Percentiles rank a stretch among this genome's conserved stretches.
phyloP scores from a whole-genome alignment of 1,139 yeast species.

The Ashbya aceris region DNA sequence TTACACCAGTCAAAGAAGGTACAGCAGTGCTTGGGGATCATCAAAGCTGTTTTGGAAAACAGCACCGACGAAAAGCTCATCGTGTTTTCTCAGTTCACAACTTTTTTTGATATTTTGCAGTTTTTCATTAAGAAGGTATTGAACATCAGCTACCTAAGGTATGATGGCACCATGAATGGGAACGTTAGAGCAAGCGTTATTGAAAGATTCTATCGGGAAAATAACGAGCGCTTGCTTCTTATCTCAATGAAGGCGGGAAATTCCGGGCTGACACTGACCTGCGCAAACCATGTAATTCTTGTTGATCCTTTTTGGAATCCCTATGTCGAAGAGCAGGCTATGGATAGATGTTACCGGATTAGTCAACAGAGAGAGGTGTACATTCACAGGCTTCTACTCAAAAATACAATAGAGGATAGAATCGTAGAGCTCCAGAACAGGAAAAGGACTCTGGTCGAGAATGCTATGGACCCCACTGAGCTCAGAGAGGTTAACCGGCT shows the following conservation, averaged over 20 bases:
- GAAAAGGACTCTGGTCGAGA: conserved; percentile 66
- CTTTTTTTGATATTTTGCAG: conserved; percentile 62
- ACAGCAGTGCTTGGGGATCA: conserved; percentile 38
- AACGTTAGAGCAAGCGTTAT: conserved; percentile 55
- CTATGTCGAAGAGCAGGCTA: conserved; percentile 90
- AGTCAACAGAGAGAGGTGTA: conserved; percentile 73
- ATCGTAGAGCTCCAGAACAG: conserved; percentile 65
- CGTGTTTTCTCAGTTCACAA: conserved; percentile 78
- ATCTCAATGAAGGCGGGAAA: conserved; percentile 86
- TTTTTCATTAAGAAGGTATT: conserved; percentile 41
- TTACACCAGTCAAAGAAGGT: conserved; percentile 48
- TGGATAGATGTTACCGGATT: conserved; percentile 88
- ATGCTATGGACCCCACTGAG: conserved; percentile 74
- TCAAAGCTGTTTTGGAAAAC: conserved; percentile 35
- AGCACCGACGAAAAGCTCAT: conserved; percentile 55
- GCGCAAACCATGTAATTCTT: conserved; percentile 84
- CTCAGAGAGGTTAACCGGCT: conserved; percentile 56
- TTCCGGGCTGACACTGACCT: conserved; percentile 83
- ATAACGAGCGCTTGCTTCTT: conserved; percentile 45
- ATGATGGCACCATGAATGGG: conserved; percentile 75
- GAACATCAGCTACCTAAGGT: conserved; percentile 47
- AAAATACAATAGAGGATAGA: conserved; percentile 74
- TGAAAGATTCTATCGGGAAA: conserved; percentile 51
- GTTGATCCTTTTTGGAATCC: conserved; percentile 98
- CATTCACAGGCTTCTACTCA: conserved; percentile 61